Conservation (phyloP, 768 basidiomycete genomes). For the Amylocystis lapponica region DNA sequence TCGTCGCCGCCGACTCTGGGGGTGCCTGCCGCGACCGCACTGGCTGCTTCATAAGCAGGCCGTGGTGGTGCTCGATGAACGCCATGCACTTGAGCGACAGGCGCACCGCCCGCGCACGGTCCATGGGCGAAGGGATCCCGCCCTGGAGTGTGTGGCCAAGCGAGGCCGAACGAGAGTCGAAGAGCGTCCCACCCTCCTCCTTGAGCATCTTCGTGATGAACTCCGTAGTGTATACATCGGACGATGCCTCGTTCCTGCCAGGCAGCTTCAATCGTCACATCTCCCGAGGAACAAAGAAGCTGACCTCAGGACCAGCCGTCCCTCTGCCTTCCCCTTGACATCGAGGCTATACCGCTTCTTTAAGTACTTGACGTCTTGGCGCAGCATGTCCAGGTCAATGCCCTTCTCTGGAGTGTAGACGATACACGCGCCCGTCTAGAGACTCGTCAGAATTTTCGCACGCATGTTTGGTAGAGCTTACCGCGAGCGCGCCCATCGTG, state of each 20-base stretch:
- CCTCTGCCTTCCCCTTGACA: constrained; percentile 84
- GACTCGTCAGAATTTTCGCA: constrained; percentile 1
- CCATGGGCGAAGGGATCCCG: constrained; percentile 90
- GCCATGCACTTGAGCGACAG: constrained; percentile 90
- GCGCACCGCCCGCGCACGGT: constrained; percentile 87
- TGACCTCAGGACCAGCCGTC: constrained; percentile 87
- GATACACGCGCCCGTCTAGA: constrained; percentile 81
- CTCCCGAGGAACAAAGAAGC: too few species aligned
- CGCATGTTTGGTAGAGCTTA: constrained; percentile 34
- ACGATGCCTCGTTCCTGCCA: constrained; percentile 77
- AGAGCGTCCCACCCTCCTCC: constrained; percentile 88
- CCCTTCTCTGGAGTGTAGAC: constrained; percentile 94
- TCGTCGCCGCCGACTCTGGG: constrained; percentile 75
- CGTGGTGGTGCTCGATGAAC: constrained; percentile 85
- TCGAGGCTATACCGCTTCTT: constrained; percentile 83
- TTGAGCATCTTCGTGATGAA: constrained; percentile 91
- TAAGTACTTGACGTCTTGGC: constrained; percentile 83
- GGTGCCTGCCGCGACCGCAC: constrained; percentile 49
- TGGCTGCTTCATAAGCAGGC: constrained; percentile 42
- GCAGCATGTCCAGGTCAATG: constrained; percentile 75
- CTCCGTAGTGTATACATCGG: constrained; percentile 85
- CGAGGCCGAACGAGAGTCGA: constrained; percentile 93
- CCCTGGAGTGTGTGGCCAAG: constrained; percentile 97
- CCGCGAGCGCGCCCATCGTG: constrained; percentile 91
- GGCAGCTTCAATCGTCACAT: background rate